These are phyloP conservation scores for Albifimbria verrucaria DNA, from an alignment of 2,329 filamentous ascomycete species.

Conservation along the genomic window DNA sequence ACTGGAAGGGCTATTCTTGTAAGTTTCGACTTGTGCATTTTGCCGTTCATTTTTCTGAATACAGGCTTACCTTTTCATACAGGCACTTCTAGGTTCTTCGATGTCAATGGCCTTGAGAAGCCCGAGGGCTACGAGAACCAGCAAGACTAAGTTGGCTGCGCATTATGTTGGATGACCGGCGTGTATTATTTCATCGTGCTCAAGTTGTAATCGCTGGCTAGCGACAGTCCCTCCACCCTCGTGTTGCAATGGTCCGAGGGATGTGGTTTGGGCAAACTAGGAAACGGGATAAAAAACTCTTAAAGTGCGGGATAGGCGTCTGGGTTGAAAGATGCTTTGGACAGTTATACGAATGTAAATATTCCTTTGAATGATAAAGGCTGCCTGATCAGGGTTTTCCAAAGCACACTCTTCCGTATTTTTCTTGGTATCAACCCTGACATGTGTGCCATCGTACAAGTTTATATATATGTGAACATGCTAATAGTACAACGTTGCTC, in stretches of 20 bases:
- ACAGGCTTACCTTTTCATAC: constrained; percentile 8
- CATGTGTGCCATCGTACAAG: background rate
- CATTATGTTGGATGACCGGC: background rate
- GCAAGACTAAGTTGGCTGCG: constrained; percentile 38
- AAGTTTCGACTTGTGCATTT: constrained; percentile 36
- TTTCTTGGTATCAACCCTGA: background rate
- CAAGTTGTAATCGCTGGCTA: background rate
- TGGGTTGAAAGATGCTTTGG: constrained; percentile 19
- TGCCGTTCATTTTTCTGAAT: background rate
- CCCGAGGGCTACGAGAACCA: constrained; percentile 82
- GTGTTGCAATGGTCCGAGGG: background rate
- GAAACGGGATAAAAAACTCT: background rate
- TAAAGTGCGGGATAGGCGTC: constrained; percentile 20
- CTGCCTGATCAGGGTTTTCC: constrained; percentile 10
- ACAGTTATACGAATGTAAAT: constrained; percentile 24
- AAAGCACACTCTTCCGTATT: background rate
- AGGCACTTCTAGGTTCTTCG: constrained; percentile 76
- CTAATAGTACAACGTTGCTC: background rate
- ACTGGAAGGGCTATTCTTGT: constrained; percentile 99
- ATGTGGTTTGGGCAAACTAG: constrained; percentile 10
- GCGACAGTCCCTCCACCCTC: background rate
- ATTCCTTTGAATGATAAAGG: constrained; percentile 19
- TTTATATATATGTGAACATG: constrained; percentile 3
- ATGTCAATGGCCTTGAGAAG: constrained; percentile 76
- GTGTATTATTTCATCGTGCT: background rate